Base-by-base conservation (phyloP, 2,329 filamentous ascomycete species). In the Botrytis byssoidea region DNA sequence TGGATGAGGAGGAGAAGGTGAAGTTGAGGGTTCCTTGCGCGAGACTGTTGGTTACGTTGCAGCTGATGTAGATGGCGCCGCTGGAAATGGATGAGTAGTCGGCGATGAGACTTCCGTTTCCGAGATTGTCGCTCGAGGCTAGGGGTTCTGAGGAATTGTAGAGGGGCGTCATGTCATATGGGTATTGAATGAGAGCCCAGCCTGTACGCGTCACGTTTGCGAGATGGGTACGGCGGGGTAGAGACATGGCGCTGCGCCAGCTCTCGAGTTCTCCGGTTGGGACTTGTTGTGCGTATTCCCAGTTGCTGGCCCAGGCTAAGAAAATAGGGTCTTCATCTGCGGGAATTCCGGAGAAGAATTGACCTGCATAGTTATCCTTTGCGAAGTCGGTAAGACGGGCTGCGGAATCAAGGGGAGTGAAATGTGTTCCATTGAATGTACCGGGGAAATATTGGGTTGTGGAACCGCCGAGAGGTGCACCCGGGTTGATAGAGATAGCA, bases 371-470 rank as follows among this genome's bases (percentile, higher is more conserved):
- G 78, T 87, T 88, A 77, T 88, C 86, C 78, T 86, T 85, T 32
- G 80, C 83, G 35, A 86, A 86, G 75, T 86, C 85, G 9, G 83
- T 82, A 25, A 86, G 81, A 5, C 83, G 81, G 12, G 83, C 82
- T 10, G 81, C 81, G n/a, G 75, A 78, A 75, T 87, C 86, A 40
- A 83, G 81, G 2, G 85, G 79, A 25, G 78, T 80, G 74, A 90
- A 91, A 78, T 89, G 87, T 0, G 88, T 90, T n/a, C 89, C 90
- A 75, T 92, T 90, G 82, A 91, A 91, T 3, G 81, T 82, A 7
- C 90, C 89, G 0, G 86, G 82, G 82, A 87, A 88, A 78, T 90
- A 90, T 79, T 89, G 81, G 1, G 84, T 84, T 29, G 86, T 84
- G 1, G 86, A 88, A 0, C 88, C 88, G 14, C 88, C 88, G 0